phyloP scores from a whole-genome alignment of 257 asterid genomes.

The Nicotiana tabacum region DNA sequence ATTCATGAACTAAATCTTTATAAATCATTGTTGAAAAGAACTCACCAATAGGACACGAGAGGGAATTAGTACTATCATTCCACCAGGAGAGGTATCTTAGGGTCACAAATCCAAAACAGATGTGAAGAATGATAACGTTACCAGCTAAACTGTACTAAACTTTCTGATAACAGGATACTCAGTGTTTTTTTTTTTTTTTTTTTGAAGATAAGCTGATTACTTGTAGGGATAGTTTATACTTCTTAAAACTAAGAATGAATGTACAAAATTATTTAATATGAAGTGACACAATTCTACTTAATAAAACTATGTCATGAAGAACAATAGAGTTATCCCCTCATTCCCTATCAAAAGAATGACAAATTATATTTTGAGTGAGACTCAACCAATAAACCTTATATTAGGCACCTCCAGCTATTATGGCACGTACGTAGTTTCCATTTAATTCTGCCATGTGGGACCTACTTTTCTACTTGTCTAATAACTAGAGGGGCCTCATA shows the following conservation, averaged over 20 bases:
- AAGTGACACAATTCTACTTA: neutral
- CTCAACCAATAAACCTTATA: no score
- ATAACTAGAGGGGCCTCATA: no score
- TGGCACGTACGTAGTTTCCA: no score
- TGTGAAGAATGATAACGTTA: neutral
- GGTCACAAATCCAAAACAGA: neutral
- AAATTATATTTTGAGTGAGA: no score
- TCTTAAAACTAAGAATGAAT: neutral
- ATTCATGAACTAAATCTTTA: neutral
- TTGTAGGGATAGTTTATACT: neutral
- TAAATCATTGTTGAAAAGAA: no score
- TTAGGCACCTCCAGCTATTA: no score
- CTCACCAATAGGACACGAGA: neutral
- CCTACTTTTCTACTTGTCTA: no score
- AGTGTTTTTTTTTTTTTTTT: neutral
- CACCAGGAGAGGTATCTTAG: neutral
- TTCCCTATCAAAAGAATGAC: neutral
- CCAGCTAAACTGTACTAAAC: neutral
- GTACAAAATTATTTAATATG: neutral
- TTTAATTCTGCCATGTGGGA: no score
- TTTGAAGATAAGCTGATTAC: neutral
- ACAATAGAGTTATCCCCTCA: neutral
- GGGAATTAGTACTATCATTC: neutral
- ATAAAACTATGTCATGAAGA: neutral
- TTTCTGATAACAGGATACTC: neutral